phyloP scores from a whole-genome alignment of 441 rosid genomes.

The Populus tomentosa region DNA sequence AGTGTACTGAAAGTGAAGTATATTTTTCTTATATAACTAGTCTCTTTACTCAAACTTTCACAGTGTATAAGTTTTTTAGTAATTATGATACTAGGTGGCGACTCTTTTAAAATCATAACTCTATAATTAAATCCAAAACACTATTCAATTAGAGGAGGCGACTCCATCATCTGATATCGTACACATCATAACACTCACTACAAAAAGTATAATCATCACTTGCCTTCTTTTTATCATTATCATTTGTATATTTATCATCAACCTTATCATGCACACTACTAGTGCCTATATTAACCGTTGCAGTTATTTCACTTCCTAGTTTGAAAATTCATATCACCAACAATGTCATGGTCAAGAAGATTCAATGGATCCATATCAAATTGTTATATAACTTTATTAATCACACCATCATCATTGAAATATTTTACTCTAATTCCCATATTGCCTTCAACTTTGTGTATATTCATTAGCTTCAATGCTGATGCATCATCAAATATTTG shows the following conservation, averaged over 20 bases:
- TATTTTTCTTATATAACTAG: too few relatives aligned
- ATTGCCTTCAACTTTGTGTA: too few relatives aligned
- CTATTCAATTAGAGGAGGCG: accelerated
- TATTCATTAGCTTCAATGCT: not conserved
- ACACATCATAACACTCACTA: accelerated
- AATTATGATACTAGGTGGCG: accelerated
- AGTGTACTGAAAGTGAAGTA: accelerated
- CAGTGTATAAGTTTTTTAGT: accelerated
- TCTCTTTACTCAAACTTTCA: accelerated
- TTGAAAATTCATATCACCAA: not conserved
- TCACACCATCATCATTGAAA: too few relatives aligned
- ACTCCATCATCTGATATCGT: accelerated
- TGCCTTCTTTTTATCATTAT: too few relatives aligned
- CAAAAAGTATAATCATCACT: not conserved
- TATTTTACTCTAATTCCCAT: too few relatives aligned
- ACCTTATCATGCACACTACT: too few relatives aligned
- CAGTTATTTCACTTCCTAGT: not conserved
- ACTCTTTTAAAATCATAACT: too few relatives aligned
- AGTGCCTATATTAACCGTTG: accelerated
- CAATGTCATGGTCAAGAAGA: too few relatives aligned
- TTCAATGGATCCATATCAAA: too few relatives aligned
- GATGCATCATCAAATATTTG: not conserved
- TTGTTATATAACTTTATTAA: too few relatives aligned
- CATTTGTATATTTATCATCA: too few relatives aligned
- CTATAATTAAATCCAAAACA: too few relatives aligned